phyloP scores from a whole-genome alignment of 1,139 yeast genomes.

The Taphrina confusa region DNA sequence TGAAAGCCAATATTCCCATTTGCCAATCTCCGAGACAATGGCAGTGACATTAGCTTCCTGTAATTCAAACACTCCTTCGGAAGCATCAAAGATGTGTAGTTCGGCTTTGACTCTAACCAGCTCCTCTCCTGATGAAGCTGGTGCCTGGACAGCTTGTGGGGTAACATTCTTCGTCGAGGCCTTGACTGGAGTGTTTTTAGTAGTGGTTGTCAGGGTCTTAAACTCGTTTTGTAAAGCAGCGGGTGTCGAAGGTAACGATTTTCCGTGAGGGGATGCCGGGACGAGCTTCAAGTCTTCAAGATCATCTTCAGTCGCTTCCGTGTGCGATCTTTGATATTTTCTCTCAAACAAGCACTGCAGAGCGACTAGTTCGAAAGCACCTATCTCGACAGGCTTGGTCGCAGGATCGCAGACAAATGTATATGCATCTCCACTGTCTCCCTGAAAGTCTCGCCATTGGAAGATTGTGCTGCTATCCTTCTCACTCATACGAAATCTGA shows the following conservation, averaged over 20 bases:
- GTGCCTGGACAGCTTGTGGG: slow-evolving; percentile 36
- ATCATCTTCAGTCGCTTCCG: slow-evolving; percentile 52
- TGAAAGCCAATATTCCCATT: slow-evolving; percentile 51
- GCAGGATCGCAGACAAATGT: slow-evolving; percentile 73
- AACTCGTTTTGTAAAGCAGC: slow-evolving; percentile 28
- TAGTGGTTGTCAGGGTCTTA: slow-evolving; percentile 15
- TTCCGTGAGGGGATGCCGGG: slow-evolving; percentile 25
- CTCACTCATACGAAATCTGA: slow-evolving; percentile 54
- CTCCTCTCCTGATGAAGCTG: slow-evolving; percentile 32
- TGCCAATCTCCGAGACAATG: slow-evolving; percentile 53
- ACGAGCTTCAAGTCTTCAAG: slow-evolving; percentile 55
- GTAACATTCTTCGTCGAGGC: slow-evolving; percentile 21
- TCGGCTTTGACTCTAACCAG: slow-evolving; percentile 46
- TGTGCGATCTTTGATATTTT: slow-evolving; percentile 63
- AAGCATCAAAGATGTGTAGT: slow-evolving; percentile 61
- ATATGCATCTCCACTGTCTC: slow-evolving; percentile 77
- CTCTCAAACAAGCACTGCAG: slow-evolving; percentile 74
- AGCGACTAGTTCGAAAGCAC: slow-evolving; percentile 63
- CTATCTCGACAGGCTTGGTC: slow-evolving; percentile 60
- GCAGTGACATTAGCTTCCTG: slow-evolving; percentile 49
- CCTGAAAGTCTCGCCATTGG: slow-evolving; percentile 68
- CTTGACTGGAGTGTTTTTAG: slow-evolving; percentile 35
- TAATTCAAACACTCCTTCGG: slow-evolving; percentile 54
- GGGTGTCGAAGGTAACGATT: slow-evolving; percentile 36
- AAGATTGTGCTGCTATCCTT: slow-evolving; percentile 56